These are phyloP conservation scores for Naganishia albida DNA, from an alignment of 1,284 basidiomycete genomes.

Conservation along the genomic window DNA sequence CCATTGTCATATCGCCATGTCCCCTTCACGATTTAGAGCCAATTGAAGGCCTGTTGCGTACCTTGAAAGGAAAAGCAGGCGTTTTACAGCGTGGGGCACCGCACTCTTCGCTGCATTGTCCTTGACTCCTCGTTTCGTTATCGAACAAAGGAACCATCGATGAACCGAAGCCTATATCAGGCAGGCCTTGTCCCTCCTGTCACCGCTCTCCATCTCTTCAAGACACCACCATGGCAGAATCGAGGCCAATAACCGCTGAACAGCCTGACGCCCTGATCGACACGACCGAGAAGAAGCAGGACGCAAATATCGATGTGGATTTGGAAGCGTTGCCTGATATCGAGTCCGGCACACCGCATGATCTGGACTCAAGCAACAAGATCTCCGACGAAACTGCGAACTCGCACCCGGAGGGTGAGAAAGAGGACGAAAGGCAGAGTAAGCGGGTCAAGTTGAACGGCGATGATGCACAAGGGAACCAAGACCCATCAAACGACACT, in stretches of 20 bases:
- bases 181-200: neutral
- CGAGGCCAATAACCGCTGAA: neutral
- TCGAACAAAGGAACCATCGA: slow-evolving; percentile 7
- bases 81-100: neutral
- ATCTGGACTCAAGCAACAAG: neutral
- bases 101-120: slow-evolving; percentile 11
- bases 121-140: neutral
- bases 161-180: neutral
- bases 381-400: neutral
- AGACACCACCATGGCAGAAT: neutral
- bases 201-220: neutral
- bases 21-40: too few relatives aligned
- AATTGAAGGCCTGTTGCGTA: too few relatives aligned
- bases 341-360: slow-evolving; percentile 10
- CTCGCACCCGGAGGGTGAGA: neutral
- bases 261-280: neutral
- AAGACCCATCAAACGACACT: neutral
- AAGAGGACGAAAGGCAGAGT: neutral
- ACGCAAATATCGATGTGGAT: neutral
- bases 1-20: too few relatives aligned
- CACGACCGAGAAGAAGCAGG: neutral
- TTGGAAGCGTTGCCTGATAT: slow-evolving; percentile 23
- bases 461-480: neutral
- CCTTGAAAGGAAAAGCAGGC: neutral
- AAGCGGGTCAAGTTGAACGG: slow-evolving; percentile 19